Evolutionary conservation across 2,329 filamentous ascomycete species (phyloP).

Genomic region (Colletotrichum tanaceti): DNA sequence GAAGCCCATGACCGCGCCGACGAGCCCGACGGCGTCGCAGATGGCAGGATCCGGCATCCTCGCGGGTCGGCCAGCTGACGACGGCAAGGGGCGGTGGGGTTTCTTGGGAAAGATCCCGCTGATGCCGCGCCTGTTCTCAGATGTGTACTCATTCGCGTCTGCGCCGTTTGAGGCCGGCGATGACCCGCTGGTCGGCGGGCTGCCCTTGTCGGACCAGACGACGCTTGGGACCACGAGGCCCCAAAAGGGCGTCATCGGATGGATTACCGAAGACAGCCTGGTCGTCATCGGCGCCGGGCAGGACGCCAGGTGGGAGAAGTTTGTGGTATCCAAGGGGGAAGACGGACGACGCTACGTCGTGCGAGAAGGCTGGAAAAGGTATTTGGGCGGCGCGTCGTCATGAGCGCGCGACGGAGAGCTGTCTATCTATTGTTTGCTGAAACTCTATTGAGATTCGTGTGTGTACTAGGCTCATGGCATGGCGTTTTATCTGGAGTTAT

Average conservation of each 20-base stretch:
- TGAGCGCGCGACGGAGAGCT: neutral
- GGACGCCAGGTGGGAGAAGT: conserved; percentile 90
- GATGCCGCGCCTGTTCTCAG: conserved; percentile 87
- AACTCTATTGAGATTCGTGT: conserved; percentile 7
- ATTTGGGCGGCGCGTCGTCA: conserved; percentile 64
- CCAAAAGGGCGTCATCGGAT: conserved; percentile 86
- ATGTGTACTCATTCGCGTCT: conserved; percentile 87
- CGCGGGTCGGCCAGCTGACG: conserved; percentile 53
- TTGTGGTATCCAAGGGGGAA: conserved; percentile 75
- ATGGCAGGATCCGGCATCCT: conserved; percentile 32
- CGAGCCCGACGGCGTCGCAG: conserved; percentile 43
- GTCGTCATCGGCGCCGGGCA: conserved; percentile 82
- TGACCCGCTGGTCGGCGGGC: conserved; percentile 65
- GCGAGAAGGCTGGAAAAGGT: conserved; percentile 85
- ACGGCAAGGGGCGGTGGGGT: conserved; percentile 81
- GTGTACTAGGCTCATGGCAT: conserved; percentile 11
- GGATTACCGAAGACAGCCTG: conserved; percentile 79
- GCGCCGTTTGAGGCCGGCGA: conserved; percentile 86
- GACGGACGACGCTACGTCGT: conserved; percentile 75
- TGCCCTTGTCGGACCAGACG: conserved; percentile 57
- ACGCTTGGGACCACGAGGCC: conserved; percentile 67
- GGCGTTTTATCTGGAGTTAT: conserved; percentile 20
- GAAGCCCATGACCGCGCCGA: conserved; percentile 46
- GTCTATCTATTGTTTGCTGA: neutral
- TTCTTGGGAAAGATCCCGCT: conserved; percentile 85